Percentiles rank a stretch among this genome's conserved stretches.
Evolutionary conservation across 2,329 filamentous ascomycete species (phyloP).

Genomic region (Dactylella cylindrospora): DNA sequence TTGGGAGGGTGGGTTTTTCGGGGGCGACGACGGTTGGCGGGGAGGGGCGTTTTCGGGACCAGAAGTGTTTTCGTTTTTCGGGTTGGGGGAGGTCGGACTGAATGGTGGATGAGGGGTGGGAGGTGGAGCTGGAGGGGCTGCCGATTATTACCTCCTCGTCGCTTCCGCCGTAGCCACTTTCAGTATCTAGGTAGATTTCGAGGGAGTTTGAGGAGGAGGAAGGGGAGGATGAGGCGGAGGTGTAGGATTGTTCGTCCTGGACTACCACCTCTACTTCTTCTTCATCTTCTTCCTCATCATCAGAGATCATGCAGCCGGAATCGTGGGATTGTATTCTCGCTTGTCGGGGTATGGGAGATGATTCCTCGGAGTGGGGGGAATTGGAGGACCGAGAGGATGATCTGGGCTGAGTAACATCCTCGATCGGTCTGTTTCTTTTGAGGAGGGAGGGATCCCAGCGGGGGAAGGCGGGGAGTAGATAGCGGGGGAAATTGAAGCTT

Average conservation of each 20-base stretch:
- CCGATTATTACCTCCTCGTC: slow-evolving; percentile 7
- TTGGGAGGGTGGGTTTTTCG: slow-evolving; percentile 5
- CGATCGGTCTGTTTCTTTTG: slow-evolving; percentile 29
- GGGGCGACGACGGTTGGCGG: background rate
- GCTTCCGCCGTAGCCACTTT: slow-evolving; percentile 41
- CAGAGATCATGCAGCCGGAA: slow-evolving; percentile 33
- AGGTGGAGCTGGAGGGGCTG: background rate
- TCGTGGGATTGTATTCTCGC: slow-evolving; percentile 27
- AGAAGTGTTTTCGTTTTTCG: slow-evolving; percentile 18
- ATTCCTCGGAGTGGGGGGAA: background rate
- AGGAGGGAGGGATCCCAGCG: slow-evolving; percentile 31
- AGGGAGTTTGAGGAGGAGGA: slow-evolving; percentile 15
- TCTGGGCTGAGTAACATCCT: slow-evolving; percentile 24
- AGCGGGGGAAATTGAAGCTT: slow-evolving; percentile 39
- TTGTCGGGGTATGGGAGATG: slow-evolving; percentile 5
- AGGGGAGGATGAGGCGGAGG: slow-evolving; percentile 20
- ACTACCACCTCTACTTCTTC: slow-evolving; percentile 7
- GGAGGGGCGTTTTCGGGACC: slow-evolving; percentile 4
- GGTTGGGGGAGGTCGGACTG: background rate
- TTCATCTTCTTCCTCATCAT: slow-evolving; percentile 15
- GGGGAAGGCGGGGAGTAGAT: slow-evolving; percentile 41
- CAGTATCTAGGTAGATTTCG: slow-evolving; percentile 34
- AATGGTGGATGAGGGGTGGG: slow-evolving; percentile 1
- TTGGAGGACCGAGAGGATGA: background rate
- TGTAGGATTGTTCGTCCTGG: slow-evolving; percentile 17